Evolutionary conservation across 306 rosid species (phyloP).

Genomic region (Gynostemma pentaphyllum): DNA sequence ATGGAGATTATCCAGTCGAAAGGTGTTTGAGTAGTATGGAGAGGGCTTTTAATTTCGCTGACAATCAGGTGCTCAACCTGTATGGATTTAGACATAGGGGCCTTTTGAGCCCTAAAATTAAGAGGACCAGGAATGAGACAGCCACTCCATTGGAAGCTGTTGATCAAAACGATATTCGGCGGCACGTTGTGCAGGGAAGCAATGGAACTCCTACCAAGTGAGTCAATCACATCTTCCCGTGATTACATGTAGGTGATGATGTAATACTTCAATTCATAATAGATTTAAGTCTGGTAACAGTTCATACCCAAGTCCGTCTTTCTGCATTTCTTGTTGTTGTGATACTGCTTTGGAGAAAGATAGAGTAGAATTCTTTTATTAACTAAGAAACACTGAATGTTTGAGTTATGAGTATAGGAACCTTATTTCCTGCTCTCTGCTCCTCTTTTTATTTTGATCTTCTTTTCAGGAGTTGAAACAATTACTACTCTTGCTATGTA

Average conservation of each 20-base stretch:
- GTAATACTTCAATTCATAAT: slow-evolving; percentile 16
- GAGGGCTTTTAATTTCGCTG: slow-evolving; percentile 95
- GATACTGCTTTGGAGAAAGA: slow-evolving; percentile 26
- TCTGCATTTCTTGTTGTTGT: slow-evolving; percentile 15
- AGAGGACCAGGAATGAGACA: slow-evolving; percentile 84
- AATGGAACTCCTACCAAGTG: slow-evolving; percentile 40
- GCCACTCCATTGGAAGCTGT: slow-evolving; percentile 64
- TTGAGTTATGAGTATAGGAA: slow-evolving; percentile 4
- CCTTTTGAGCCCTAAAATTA: slow-evolving; percentile 82
- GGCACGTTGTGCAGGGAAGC: slow-evolving; percentile 23
- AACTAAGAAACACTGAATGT: neutral
- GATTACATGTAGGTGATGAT: slow-evolving; percentile 22
- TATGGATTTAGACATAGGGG: slow-evolving; percentile 93
- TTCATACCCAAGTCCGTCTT: neutral
- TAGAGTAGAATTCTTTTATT: slow-evolving; percentile 49
- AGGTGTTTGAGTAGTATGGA: slow-evolving; percentile 91
- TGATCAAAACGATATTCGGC: slow-evolving; percentile 70
- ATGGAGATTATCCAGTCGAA: slow-evolving; percentile 96
- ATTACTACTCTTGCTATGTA: slow-evolving; percentile 7
- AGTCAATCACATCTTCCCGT: slow-evolving; percentile 4
- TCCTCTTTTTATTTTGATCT: neutral
- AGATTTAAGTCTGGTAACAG: slow-evolving; percentile 7
- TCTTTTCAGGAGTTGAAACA: neutral
- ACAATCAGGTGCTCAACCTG: slow-evolving; percentile 81
- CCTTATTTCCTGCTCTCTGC: neutral